Percentiles rank a stretch among this genome's conserved stretches.
Evolutionary conservation across 2,329 filamentous ascomycete species (phyloP).

Genomic region (Calonectria pauciramosa): DNA sequence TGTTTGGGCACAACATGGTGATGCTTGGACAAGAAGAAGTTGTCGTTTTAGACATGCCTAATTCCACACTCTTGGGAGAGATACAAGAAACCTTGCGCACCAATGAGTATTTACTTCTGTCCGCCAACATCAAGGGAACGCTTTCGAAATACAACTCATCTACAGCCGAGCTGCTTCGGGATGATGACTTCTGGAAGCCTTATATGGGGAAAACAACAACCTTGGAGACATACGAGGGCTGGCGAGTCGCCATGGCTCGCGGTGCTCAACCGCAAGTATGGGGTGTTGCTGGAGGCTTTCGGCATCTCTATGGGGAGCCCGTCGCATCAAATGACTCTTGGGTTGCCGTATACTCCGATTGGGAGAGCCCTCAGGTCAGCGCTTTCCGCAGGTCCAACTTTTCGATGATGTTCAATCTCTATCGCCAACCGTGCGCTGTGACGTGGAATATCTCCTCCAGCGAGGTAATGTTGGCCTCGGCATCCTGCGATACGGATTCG

Average conservation of each 20-base stretch:
- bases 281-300: neutral
- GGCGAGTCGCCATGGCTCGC: neutral
- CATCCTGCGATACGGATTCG: neutral
- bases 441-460: neutral
- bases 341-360: neutral
- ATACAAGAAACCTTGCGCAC: too few species aligned
- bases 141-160: too few species aligned
- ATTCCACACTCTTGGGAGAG: too few species aligned
- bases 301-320: neutral
- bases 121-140: too few species aligned
- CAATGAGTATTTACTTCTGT: too few species aligned
- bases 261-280: neutral
- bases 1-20: too few species aligned
- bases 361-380: neutral
- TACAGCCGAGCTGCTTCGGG: too few species aligned
- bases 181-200: too few species aligned
- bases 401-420: neutral
- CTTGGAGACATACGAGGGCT: too few species aligned
- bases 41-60: too few species aligned
- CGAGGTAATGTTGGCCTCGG: neutral
- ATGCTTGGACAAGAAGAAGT: too few species aligned
- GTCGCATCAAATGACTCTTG: neutral
- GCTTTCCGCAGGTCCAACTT: neutral
- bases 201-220: too few species aligned
- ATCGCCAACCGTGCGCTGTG: neutral